Conservation (phyloP, 352 stramenopile genomes). For the Phytophthora pinifolia region DNA sequence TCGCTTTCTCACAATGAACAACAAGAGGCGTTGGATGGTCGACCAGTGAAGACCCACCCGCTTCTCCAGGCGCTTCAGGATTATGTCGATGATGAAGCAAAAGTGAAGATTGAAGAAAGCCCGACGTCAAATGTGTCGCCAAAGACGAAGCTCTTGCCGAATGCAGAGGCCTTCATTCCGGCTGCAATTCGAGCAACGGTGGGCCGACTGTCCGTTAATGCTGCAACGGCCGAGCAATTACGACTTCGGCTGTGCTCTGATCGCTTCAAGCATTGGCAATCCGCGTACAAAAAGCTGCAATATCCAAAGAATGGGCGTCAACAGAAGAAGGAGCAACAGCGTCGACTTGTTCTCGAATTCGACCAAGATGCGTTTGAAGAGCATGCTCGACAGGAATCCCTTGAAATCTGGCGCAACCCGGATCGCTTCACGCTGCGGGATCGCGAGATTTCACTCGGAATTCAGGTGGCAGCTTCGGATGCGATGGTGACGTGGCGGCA, state of each 20-base stretch:
- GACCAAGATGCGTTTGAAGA: slow-evolving; percentile 37
- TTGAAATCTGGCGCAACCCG: slow-evolving; percentile 10
- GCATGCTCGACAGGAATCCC: slow-evolving; percentile 17
- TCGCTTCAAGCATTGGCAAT: slow-evolving; percentile 50
- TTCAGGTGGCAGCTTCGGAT: slow-evolving; percentile 49
- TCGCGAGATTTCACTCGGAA: slow-evolving; percentile 47
- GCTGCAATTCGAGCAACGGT: slow-evolving; percentile 9
- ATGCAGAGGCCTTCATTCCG: slow-evolving; percentile 39
- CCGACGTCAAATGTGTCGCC: slow-evolving; percentile 16
- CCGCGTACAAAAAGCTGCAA: slow-evolving; percentile 41
- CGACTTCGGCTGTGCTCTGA: slow-evolving; percentile 37
- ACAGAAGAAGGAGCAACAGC: slow-evolving; percentile 39
- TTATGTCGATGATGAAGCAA: slow-evolving; percentile 60
- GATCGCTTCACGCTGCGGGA: slow-evolving; percentile 31
- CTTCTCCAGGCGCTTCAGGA: slow-evolving; percentile 62
- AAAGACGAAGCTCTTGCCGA: slow-evolving; percentile 40
- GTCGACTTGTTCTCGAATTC: slow-evolving; percentile 46
- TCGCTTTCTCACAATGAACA: slow-evolving; percentile 74
- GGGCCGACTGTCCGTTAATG: slow-evolving; percentile 36
- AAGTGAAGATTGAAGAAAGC: slow-evolving; percentile 23
- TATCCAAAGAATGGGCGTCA: slow-evolving; percentile 36
- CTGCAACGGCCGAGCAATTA: slow-evolving; percentile 37
- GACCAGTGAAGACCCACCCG: slow-evolving; percentile 65
- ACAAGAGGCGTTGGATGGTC: slow-evolving; percentile 59
- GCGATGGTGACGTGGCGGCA: slow-evolving; percentile 50